Evolutionary conservation across 108 stramenopile genomes (phyloP), one percentile per base, ranked within the genome.

Genomic region (Bacterosira constricta): DNA sequence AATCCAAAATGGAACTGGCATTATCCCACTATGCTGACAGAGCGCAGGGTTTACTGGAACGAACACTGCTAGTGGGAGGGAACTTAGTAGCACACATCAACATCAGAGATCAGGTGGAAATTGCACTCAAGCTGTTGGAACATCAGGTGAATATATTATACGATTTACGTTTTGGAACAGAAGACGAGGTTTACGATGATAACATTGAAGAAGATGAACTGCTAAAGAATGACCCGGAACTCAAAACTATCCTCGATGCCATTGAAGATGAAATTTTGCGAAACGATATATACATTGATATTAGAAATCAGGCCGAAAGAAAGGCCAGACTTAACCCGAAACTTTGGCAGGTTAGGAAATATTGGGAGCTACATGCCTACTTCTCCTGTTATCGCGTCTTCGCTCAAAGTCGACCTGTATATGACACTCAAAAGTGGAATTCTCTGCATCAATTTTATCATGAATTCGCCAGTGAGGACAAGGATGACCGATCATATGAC

Each of bases 331-430:
- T 65, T 30, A 35, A 77, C 46, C 53, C 61, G 4, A 56, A 69
- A 1, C 23, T 31, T 6, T 77, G 76, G 76, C 41, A 49, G 8
- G 6, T 10, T 5, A 64, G 62, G 29, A 50, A 45, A n/a, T 77
- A 77, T 30, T 77, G 76, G 76, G 47, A 77, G 23, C 25, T 77
- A 1, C 68, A 77, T 42, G 76, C 68, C 18, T 77, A 64, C 47
- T 77, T 77, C 56, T 63, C 54, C 21, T 77, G 76, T 35, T 68
- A 61, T 15, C 46, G 44, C 3, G 53, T 20, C 7, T 77, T 77
- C 15, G 39, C 34, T n/a, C 31, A 35, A 10, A 23, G 46, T 15
- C 61, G 68, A 20, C 63, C 68, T 4, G 20, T 69, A 11, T 67
- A 61, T 6, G 46, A 51, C 17, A 2, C 25, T 0, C 44, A 69